Base-by-base conservation (phyloP, 2,329 filamentous ascomycete genomes). In the Ophiostoma ips region DNA sequence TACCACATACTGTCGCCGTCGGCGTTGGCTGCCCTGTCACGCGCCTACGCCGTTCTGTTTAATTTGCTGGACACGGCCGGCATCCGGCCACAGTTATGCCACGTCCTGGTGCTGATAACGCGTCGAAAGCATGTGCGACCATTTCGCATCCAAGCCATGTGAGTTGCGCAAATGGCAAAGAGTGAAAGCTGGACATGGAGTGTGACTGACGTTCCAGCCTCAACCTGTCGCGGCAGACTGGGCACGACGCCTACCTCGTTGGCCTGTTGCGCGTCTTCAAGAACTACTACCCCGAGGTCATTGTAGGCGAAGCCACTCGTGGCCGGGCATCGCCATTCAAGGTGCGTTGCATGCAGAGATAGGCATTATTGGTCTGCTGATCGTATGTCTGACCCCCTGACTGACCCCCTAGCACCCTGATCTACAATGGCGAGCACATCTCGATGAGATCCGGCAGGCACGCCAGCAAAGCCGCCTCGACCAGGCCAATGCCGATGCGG, bases 241-340 rank as follows among this genome's bases (percentile, higher is more conserved):
- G 81, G 16, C 83, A 84, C 59, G 87, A 94, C 50, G 83, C 82
- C 46, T 75, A 80, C 48, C 68, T 94, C 34, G 72, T 84, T 35
- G 84, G 84, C 3, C 70, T 94, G 16, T 68, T 94, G 46, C 77
- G 83, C 50, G 79, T 90, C n/a, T 94, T 83, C 68, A 92, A 92
- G 61, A 87, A 90, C 62, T 94, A 90, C 64, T 94, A 90, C 59
- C 87, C 87, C 0, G 87, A 94, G 62, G 86, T 94, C 50, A 86
- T 94, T 52, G 75, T 90, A 13, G 84, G 83, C 19, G 82, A 83
- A 55, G 70, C 76, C 4, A 75, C 78, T 30, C 70, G 71, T 49
- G 77, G 77, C 35, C 73, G 75, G 52, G 77, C 78, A 1, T 75
- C 76, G 4, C 71, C 77, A 1, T 83, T 83, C 62, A 80, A 77